Evolutionary conservation across 345 rosid species (phyloP).

Genomic region (Brassica nigra): DNA sequence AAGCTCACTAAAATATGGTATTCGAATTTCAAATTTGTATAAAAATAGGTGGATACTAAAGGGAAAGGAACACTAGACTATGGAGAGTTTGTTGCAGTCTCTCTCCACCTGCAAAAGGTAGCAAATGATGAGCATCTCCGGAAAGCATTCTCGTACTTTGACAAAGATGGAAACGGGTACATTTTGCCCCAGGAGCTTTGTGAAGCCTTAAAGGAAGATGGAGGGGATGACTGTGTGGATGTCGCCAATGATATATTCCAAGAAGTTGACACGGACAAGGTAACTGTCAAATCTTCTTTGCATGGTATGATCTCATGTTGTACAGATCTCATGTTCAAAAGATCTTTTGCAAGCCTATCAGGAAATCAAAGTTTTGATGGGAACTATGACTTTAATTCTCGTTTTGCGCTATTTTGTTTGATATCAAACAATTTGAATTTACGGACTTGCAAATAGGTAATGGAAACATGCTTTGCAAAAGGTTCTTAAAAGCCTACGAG

Average conservation of each 20-base stretch:
- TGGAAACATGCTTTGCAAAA: slow-evolving; percentile 38
- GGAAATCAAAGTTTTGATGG: slow-evolving; percentile 4
- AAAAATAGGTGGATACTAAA: slow-evolving; percentile 76
- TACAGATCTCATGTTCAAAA: not conserved
- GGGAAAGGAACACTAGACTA: slow-evolving; percentile 89
- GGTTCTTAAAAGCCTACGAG: slow-evolving; percentile 25
- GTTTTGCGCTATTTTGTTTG: slow-evolving; percentile 3
- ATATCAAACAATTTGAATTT: slow-evolving; percentile 11
- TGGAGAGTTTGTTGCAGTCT: slow-evolving; percentile 92
- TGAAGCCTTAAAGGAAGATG: slow-evolving; percentile 90
- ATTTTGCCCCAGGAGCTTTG: slow-evolving; percentile 91
- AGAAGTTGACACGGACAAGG: slow-evolving; percentile 99
- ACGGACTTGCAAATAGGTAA: slow-evolving; percentile 15
- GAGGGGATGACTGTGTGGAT: slow-evolving; percentile 84
- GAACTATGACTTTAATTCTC: slow-evolving; percentile 9
- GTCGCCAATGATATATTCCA: slow-evolving; percentile 97
- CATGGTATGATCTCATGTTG: not conserved
- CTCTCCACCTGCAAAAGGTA: slow-evolving; percentile 29
- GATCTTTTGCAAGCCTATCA: slow-evolving; percentile 5
- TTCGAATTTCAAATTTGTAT: slow-evolving; percentile 23
- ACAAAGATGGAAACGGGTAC: slow-evolving; percentile 86
- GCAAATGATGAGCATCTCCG: slow-evolving; percentile 96
- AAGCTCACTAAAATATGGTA: slow-evolving; percentile 17
- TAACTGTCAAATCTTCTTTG: slow-evolving; percentile 32
- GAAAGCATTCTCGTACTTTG: slow-evolving; percentile 95